Base-by-base conservation (phyloP, 1,284 basidiomycete species). In the Sanghuangporus weigelae region DNA sequence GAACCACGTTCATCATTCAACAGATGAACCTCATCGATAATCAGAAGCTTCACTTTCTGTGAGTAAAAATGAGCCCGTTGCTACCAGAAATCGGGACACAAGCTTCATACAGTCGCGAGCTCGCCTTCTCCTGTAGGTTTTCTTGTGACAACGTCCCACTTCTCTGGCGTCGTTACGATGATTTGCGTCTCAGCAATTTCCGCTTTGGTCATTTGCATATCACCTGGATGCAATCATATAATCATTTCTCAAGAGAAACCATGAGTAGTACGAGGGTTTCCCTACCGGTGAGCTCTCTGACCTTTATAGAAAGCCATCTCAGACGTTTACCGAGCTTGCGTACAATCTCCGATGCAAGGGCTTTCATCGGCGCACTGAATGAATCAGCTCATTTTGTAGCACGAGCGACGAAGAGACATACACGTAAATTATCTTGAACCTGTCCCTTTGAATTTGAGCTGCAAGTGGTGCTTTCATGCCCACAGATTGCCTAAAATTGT, bases 81-180 rank as follows among this genome's bases (percentile, higher is more conserved):
- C 26, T 31, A 4, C 21, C 19, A 58, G 5, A 59, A 36, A 35
- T 39, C 16, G 53, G 4, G 19, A 51, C 42, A 36, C n/a, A 48
- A 19, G 14, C 38, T 16, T 73, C 87, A 62, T 66, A 95, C 95
- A 59, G 93, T 89, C 19, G 94, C 94, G 26, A 99, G 80, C 73
- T 98, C 96, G 12, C 96, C 96, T 75, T 98, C 96, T 7, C 96
- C 96, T 0, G 93, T 95, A 0, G 96, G 95, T 73, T 98, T 99
- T 65, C 97, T 83, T 7, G 97, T 99, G 0, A 99, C 97, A 0
- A 99, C 97, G 70, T 99, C 97, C 97, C 97, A 99, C 76, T 99
- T 99, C 74, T 99, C 97, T 0, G 97, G 97, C 0, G 97, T 99
- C 0, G 97, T 99, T 11, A 99, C 95, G 66, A 99, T 98, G 63